Evolutionary conservation across 805 yeast species (phyloP), one percentile per base, ranked within the genome.

Genomic region (Metschnikowia aberdeeniae): DNA sequence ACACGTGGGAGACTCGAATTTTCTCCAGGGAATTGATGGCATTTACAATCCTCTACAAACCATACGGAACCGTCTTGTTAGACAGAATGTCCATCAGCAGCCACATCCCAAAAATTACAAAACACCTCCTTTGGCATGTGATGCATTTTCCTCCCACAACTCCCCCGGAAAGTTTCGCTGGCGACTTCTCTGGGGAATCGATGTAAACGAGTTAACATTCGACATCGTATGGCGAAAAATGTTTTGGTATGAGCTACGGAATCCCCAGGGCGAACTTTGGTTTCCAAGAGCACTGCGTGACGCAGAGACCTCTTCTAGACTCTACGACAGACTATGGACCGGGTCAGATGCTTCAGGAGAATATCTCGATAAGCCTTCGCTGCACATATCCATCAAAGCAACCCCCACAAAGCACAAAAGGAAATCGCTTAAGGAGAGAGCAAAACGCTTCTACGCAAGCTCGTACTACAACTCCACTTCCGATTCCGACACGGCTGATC

Each of bases 21-120:
- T 36, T 3, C 74, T 76, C 50, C 74, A 71, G 2, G 78, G 77
- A 2, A 76, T 84, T 3, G 88, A 82, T 45, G 86, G 84, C 2
- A 75, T 78, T 3, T 89, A 82, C 67, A 89, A 89, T 58, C 96
- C 96, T 3, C 66, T 89, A 36, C 96, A 87, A 62, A 75, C 82
- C n/a, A 79, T 89, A 24, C 67, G 97, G 45, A 84, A 88, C 62
- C 72, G 96, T 46, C 72, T 72, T 53, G 59, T 83, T 3, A 62
- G 86, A 43, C 73, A 75, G 46, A 76, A 75, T 54, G 67, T 76
- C 54, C 78, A 77, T 45, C 66, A 68, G 30, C 74, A 78, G 2
- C 46, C 51, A 22, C 62, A 73, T 1, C 35, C 36, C 13, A 39
- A 39, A 8, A 39, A 20, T 11, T 61, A 75, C 26, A 72, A 75